A percentile compares a stretch with the other conserved stretches of the same genome.
Conservation (phyloP, 192 early-diverging fungal species). For the Backusella tuberculispora region DNA sequence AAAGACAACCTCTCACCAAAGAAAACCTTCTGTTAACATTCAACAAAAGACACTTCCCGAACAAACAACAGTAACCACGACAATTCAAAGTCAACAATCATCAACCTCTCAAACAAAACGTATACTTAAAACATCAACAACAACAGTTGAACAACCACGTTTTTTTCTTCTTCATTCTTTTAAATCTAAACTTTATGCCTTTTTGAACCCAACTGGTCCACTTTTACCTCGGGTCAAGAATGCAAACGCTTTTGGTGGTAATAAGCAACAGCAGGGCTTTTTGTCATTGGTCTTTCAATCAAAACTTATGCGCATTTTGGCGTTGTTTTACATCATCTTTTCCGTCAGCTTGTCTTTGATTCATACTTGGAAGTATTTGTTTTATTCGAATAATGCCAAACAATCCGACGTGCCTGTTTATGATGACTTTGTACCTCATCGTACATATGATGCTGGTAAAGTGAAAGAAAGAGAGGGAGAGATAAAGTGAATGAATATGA, state of each 20-base stretch:
- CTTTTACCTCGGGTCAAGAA: conserved; percentile 37
- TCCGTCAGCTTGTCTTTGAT: conserved; percentile 34
- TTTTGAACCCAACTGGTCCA: conserved; percentile 28
- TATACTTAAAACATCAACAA: background rate
- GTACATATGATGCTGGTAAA: conserved; percentile 41
- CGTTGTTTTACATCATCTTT: conserved; percentile 35
- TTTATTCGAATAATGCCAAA: background rate
- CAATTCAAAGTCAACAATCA: background rate
- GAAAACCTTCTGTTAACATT: conserved; percentile 29
- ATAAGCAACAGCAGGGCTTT: background rate
- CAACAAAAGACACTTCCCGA: conserved; percentile 13
- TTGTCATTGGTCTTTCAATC: conserved; percentile 17
- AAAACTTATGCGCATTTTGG: conserved; percentile 21
- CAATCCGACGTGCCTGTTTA: background rate
- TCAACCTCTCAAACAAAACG: background rate
- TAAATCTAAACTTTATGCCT: conserved; percentile 2
- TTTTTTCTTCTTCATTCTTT: background rate
- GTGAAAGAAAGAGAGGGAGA: background rate
- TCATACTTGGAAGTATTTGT: conserved; percentile 32
- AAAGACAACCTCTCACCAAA: conserved; percentile 29
- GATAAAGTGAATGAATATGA: background rate
- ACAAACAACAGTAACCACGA: background rate
- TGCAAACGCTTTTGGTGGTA: conserved; percentile 35
- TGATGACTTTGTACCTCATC: conserved; percentile 32
- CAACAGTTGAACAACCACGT: background rate